These are phyloP conservation scores for Macrophomina tecta DNA, from an alignment of 2,329 filamentous ascomycete genomes.

Conservation along the genomic window DNA sequence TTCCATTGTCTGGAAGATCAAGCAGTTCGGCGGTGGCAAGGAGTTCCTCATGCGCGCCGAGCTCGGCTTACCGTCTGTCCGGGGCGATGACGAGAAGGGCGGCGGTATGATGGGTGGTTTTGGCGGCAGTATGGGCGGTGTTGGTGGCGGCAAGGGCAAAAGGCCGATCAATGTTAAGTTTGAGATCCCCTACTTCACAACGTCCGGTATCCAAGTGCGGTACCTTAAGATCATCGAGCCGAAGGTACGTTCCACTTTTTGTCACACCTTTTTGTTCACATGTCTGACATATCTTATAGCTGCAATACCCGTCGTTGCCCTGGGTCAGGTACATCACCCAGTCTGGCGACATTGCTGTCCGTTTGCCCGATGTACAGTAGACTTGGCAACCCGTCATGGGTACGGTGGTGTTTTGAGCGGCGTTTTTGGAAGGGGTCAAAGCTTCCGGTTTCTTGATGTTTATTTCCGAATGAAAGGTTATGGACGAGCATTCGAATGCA, in stretches of 20 bases:
- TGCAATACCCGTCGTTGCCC: conserved; percentile 96
- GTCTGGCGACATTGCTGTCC: conserved; percentile 93
- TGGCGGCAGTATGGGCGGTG: conserved; percentile 93
- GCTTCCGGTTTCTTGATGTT: neutral
- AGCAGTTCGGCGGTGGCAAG: conserved; percentile 98
- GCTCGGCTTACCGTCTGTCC: conserved; percentile 88
- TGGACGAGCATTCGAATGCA: neutral
- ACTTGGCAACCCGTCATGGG: too few relatives aligned
- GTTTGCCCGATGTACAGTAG: conserved; percentile 86
- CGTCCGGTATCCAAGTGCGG: conserved; percentile 95
- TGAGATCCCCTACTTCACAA: conserved; percentile 99
- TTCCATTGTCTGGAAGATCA: conserved; percentile 99
- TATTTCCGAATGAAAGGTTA: neutral
- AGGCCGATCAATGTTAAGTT: conserved; percentile 98
- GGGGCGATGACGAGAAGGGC: conserved; percentile 92
- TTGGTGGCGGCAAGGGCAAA: conserved; percentile 83
- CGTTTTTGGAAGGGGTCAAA: neutral
- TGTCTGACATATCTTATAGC: conserved; percentile 53
- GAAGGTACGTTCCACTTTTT: conserved; percentile 70
- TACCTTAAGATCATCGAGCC: conserved; percentile 99
- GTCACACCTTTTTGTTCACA: too few relatives aligned
- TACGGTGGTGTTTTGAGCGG: neutral
- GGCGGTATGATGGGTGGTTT: conserved; percentile 98
- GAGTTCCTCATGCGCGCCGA: conserved; percentile 99
- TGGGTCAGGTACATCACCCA: conserved; percentile 99